Percentiles rank a stretch among this genome's conserved stretches.
These are phyloP conservation scores for Cryoendolithus antarcticus DNA, from an alignment of 2,329 filamentous ascomycete species.

Conservation along the genomic window DNA sequence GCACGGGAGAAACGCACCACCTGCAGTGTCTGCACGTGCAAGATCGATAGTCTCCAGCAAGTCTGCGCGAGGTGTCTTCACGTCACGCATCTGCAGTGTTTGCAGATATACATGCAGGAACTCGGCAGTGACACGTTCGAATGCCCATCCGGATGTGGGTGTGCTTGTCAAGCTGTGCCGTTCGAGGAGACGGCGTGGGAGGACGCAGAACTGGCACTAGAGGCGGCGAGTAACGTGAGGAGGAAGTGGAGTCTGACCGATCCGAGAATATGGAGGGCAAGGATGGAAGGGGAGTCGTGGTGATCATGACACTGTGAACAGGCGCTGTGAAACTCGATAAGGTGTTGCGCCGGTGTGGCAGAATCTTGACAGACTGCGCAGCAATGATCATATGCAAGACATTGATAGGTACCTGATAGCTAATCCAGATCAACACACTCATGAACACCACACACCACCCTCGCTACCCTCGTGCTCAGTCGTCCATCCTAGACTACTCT, in stretches of 20 bases:
- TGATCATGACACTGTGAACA: constrained; percentile 1
- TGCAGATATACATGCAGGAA: constrained; percentile 9
- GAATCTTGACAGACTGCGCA: no score
- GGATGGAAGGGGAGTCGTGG: constrained; percentile 8
- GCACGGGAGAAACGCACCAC: constrained; percentile 2
- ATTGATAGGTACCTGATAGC: no score
- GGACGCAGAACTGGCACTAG: not conserved
- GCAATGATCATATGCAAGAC: not conserved
- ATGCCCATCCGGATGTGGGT: constrained; percentile 22
- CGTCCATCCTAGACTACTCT: constrained; percentile 13
- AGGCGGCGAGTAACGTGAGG: constrained; percentile 3
- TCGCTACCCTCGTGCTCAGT: no score
- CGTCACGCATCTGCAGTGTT: constrained; percentile 16
- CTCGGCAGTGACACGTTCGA: constrained; percentile 10
- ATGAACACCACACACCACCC: no score
- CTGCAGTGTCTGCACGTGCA: constrained; percentile 18
- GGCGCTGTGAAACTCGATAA: no score
- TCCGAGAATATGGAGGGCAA: constrained; percentile 13
- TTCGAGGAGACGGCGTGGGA: constrained; percentile 6
- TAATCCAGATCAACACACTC: no score
- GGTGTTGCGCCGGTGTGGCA: no score
- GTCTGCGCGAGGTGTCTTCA: constrained; percentile 20
- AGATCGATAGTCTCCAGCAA: constrained; percentile 16
- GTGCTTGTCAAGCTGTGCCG: constrained; percentile 12
- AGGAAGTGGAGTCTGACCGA: constrained; percentile 17